These are phyloP conservation scores for Pseudofabraea citricarpa DNA, from an alignment of 2,329 filamentous ascomycete species.

Conservation along the genomic window DNA sequence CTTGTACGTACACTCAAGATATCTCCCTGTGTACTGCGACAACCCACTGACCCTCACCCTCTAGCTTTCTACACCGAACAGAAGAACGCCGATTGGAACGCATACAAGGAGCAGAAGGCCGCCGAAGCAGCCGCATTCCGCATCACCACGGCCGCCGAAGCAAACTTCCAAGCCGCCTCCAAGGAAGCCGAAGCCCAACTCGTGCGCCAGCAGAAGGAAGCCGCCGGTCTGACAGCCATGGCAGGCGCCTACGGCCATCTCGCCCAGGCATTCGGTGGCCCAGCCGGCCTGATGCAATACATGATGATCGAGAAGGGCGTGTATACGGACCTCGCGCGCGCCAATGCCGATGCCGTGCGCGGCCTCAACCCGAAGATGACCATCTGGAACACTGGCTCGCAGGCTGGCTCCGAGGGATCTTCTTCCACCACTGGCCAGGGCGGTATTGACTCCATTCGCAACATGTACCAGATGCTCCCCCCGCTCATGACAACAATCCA, in stretches of 20 bases:
- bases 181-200: slow-evolving; percentile 55
- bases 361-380: slow-evolving; percentile 86
- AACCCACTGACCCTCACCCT: background rate
- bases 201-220: slow-evolving; percentile 63
- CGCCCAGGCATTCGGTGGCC: slow-evolving; percentile 69
- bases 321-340: slow-evolving; percentile 71
- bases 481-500: slow-evolving; percentile 81
- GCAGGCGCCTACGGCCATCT: slow-evolving; percentile 75
- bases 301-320: slow-evolving; percentile 83
- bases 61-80: background rate
- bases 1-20: background rate
- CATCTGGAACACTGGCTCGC: slow-evolving; percentile 75
- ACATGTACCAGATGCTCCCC: slow-evolving; percentile 79
- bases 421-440: slow-evolving; percentile 46
- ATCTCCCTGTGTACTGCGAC: too few species aligned
- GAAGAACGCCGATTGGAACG: background rate
- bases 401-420: slow-evolving; percentile 29
- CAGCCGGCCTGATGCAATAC: slow-evolving; percentile 73
- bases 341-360: slow-evolving; percentile 70
- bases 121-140: slow-evolving; percentile 1
- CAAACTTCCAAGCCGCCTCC: slow-evolving; percentile 30
- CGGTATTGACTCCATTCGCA: slow-evolving; percentile 61
- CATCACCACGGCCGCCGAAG: slow-evolving; percentile 25
- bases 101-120: slow-evolving; percentile 35
- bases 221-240: slow-evolving; percentile 72